Evolutionary conservation across 2,329 filamentous ascomycete species (phyloP), one percentile per base, ranked within the genome.

Genomic region (Fusarium odoratissimum): DNA sequence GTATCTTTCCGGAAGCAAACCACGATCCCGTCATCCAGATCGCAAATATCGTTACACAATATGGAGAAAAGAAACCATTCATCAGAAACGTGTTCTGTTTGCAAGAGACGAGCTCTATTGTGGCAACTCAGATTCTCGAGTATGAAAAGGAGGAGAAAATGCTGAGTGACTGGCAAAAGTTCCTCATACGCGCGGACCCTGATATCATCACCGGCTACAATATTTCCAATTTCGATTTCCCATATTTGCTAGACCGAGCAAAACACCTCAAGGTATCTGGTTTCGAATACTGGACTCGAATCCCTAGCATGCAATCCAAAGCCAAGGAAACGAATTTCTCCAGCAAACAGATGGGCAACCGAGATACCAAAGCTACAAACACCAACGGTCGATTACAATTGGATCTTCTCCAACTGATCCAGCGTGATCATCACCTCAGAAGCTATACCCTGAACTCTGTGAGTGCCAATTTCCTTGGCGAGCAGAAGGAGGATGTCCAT

Each of bases 121-220:
- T 98, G 60, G 97, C 97, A 67, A 98, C 96, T 0, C 93, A 99
- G 77, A 91, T 99, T 60, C 87, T 97, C 44, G 92, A 95, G 69
- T 98, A 93, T 74, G 86, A 92, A 23, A 88, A 89, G 46, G 96
- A 99, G 80, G 90, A 92, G 60, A 91, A 95, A 69, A 96, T 99
- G 95, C 86, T 99, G n/a, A 91, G 92, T 83, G 90, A 91, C 45
- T 99, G 96, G 96, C 91, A 93, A 77, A 89, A 97, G 67, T 99
- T 99, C 73, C 82, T 99, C 21, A 88, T 97, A 75, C 91, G 94
- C 77, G 94, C 96, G 2, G 96, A 99, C 75, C 95, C 96, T 1
- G 96, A 99, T 83, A 93, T 99, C 73, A 97, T 99, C 78, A 99
- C 97, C 61, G 96, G 96, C 49, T 99, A 99, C 91, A 99, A 99